Evolutionary conservation across 257 asterid genomes (phyloP), one percentile per base, ranked within the genome.

Genomic region (Striga asiatica): DNA sequence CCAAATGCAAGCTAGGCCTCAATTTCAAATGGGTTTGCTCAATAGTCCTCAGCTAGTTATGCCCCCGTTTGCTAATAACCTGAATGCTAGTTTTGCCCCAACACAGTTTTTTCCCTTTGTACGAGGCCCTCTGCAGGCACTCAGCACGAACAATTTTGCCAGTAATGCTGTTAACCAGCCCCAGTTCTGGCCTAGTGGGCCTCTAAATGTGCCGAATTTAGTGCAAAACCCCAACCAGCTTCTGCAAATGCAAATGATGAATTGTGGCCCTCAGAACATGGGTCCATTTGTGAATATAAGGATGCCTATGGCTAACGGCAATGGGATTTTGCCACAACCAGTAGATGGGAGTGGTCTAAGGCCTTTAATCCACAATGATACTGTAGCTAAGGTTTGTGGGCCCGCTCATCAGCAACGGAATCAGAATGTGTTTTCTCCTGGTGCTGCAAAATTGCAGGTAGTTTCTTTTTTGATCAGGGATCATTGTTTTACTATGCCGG

Each of bases 181-280:
- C 43, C 11, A 37, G 11, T 37, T 37, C 43, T 37, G 11, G 11
- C 43, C 43, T 2, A 37, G 13, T 37, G 43, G 43, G 5, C 43
- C 11, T 10, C 43, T 37, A 17, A 37, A 37, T 17, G 13, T 37
- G 43, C 43, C 43, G 17, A 37, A 37, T 37, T 12, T 37, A 37
- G 43, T 37, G 17, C 43, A 37, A 37, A 37, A 37, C 1, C 69
- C 77, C 20, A 71, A 65, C 75, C 94, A 75, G 60, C 61, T 78
- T 66, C 24, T 80, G 63, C 88, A 79, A 53, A 59, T 83, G 73
- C 87, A 73, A 67, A 71, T 71, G 66, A 65, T 76, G 20, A 65
- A 61, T 34, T 62, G 48, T 20, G 69, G 54, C 39, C 72, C 76
- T 56, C 92, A 74, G 28, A 72, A 74, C 58, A 38, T 71, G 32